Evolutionary conservation across 2,329 filamentous ascomycete genomes (phyloP).

Genomic region (Chaetomium strumarium): DNA sequence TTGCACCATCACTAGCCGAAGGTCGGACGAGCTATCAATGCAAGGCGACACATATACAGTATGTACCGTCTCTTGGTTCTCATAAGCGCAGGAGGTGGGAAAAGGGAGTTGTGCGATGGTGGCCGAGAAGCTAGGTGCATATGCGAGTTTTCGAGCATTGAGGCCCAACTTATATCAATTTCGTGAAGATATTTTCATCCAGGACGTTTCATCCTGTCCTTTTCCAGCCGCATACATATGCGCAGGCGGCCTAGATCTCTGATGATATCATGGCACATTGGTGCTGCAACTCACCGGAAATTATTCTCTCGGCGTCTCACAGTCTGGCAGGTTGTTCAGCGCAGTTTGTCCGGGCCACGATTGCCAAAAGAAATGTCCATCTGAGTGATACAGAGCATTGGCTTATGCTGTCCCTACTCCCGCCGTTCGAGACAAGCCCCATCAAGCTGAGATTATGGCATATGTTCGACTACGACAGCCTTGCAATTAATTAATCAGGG

Average conservation of each 20-base stretch:
- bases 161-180: too few relatives aligned
- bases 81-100: neutral
- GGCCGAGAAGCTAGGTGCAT: neutral
- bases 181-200: too few relatives aligned
- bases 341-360: neutral
- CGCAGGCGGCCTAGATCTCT: too few relatives aligned
- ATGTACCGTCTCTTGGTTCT: too few relatives aligned
- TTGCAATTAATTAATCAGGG: too few relatives aligned
- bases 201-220: too few relatives aligned
- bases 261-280: constrained; percentile 6
- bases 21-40: neutral
- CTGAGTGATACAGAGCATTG: neutral
- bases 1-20: constrained; percentile 12
- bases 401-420: too few relatives aligned
- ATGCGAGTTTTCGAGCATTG: too few relatives aligned
- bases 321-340: neutral
- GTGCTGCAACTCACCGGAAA: constrained; percentile 5
- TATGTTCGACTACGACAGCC: too few relatives aligned
- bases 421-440: too few relatives aligned
- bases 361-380: neutral
- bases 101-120: neutral
- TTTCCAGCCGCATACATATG: too few relatives aligned
- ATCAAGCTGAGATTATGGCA: too few relatives aligned
- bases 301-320: constrained; percentile 7
- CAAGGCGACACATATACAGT: neutral